phyloP scores from a whole-genome alignment of 257 asterid species.

The Nicotiana benthamiana region DNA sequence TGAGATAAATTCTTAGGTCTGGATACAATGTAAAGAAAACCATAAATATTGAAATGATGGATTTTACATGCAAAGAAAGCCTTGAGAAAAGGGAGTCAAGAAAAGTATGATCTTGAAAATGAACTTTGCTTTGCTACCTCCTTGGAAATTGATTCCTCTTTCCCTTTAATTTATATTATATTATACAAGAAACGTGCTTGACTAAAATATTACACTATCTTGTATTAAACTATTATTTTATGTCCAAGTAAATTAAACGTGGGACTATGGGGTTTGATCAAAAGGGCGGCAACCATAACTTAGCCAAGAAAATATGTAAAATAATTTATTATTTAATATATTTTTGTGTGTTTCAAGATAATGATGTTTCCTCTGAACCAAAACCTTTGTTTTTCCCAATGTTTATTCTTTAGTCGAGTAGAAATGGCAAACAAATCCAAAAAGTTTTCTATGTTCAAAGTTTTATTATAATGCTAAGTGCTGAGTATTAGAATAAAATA shows the following conservation, averaged over 20 bases:
- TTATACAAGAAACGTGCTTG: conserved; percentile 42
- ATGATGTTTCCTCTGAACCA: neutral
- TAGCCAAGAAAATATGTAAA: neutral
- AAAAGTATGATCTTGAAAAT: conserved; percentile 29
- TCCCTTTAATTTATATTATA: neutral
- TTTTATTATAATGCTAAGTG: neutral
- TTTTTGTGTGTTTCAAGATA: conserved; percentile 3
- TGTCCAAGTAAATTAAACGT: conserved; percentile 15
- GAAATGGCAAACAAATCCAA: conserved; percentile 5
- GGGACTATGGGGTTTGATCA: conserved; percentile 27
- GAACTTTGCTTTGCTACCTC: conserved; percentile 3
- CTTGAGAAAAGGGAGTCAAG: conserved; percentile 15
- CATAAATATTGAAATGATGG: neutral
- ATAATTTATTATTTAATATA: neutral
- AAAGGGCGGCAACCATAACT: conserved; percentile 23
- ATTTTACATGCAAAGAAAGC: conserved; percentile 18
- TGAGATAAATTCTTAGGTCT: neutral
- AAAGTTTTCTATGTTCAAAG: neutral
- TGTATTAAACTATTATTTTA: neutral
- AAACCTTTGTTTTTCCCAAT: neutral
- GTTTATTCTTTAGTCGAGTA: neutral
- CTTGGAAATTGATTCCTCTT: neutral
- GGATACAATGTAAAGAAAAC: neutral
- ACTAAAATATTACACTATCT: conserved; percentile 6
- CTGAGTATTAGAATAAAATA: neutral